phyloP scores from a whole-genome alignment of 345 rosid species.

The Leavenworthia alabamica region DNA sequence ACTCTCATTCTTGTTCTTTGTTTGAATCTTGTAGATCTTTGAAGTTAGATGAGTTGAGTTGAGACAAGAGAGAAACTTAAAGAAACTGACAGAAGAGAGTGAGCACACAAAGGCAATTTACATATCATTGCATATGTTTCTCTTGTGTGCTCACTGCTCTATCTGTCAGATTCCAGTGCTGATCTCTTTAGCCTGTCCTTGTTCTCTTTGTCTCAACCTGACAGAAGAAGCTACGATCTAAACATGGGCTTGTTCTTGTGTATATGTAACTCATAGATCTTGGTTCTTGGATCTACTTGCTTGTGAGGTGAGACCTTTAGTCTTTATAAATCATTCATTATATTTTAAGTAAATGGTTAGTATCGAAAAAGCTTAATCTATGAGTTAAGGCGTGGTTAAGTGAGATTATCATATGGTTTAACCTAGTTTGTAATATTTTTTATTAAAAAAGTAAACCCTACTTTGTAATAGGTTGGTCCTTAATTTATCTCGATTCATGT shows the following conservation, averaged over 20 bases:
- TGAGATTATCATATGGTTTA: constrained; percentile 35
- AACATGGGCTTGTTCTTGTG: neutral
- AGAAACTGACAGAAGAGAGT: constrained; percentile 99
- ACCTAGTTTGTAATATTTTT: too few relatives aligned
- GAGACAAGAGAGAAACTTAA: constrained; percentile 18
- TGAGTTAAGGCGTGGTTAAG: constrained; percentile 41
- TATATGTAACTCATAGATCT: too few relatives aligned
- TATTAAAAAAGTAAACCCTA: too few relatives aligned
- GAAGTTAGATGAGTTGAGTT: constrained; percentile 7
- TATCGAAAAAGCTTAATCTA: constrained; percentile 29
- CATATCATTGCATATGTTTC: constrained; percentile 46
- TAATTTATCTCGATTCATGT: constrained; percentile 13
- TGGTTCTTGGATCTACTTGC: constrained; percentile 13
- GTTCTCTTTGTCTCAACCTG: constrained; percentile 28
- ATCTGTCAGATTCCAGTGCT: constrained; percentile 75
- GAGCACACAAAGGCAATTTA: constrained; percentile 91
- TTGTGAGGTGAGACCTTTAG: constrained; percentile 1
- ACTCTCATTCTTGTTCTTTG: neutral
- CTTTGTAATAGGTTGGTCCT: constrained; percentile 39
- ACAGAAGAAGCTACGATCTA: neutral
- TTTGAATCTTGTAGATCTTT: constrained; percentile 25
- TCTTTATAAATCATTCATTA: constrained; percentile 18
- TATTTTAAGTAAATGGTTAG: constrained; percentile 23
- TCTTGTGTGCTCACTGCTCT: constrained; percentile 97
- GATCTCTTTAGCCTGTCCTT: constrained; percentile 33